Evolutionary conservation across 169 alveolate genomes (phyloP).

Genomic region (Eimeria maxima): DNA sequence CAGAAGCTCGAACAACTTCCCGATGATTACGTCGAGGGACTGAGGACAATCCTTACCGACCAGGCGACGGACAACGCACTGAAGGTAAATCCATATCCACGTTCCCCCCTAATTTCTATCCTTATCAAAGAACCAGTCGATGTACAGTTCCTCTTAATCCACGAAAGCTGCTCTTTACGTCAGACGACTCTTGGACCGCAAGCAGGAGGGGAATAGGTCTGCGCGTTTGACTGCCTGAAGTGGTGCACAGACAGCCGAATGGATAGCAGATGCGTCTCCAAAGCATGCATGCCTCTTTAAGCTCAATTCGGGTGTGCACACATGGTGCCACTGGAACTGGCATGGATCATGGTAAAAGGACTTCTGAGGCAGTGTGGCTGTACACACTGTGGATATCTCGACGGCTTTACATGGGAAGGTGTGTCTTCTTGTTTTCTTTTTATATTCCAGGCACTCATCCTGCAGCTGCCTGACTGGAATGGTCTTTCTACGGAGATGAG

Average conservation of each 20-base stretch:
- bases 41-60: conserved; percentile 35
- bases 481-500: conserved; percentile 69
- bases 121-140: neutral
- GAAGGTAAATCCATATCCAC: neutral
- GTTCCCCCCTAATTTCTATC: neutral
- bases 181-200: neutral
- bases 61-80: conserved; percentile 35
- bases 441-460: conserved; percentile 56
- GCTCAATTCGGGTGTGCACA: neutral
- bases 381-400: neutral
- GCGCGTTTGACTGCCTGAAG: neutral
- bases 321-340: neutral
- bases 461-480: conserved; percentile 67
- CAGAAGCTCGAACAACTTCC: conserved; percentile 70
- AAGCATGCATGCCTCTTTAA: neutral
- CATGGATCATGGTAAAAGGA: neutral
- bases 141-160: neutral
- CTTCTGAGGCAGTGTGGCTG: neutral
- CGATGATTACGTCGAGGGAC: conserved; percentile 28
- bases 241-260: neutral
- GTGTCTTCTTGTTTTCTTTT: neutral
- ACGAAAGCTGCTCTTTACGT: neutral
- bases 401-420: neutral
- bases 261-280: neutral
- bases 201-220: neutral